phyloP scores from a whole-genome alignment of 2,329 filamentous ascomycete genomes.

The Paracoccidioides brasiliensis region DNA sequence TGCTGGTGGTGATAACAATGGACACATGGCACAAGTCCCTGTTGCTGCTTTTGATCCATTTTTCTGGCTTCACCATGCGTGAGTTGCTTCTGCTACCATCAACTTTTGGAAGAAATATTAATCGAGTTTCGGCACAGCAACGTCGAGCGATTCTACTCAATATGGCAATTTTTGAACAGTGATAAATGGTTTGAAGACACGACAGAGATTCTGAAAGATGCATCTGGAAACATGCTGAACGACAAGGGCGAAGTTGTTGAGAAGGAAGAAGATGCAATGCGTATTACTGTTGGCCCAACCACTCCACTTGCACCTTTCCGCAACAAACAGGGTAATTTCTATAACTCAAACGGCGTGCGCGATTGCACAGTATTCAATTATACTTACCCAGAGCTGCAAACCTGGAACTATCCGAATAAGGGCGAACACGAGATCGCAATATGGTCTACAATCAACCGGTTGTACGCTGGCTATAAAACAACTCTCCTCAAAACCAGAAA shows the following conservation, averaged over 20 bases:
- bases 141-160: conserved; percentile 2
- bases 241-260: background rate
- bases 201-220: background rate
- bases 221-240: background rate
- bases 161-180: conserved; percentile 2
- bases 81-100: background rate
- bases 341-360: conserved; percentile 2
- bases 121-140: background rate
- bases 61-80: conserved; percentile 58
- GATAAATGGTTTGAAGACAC: conserved; percentile 2
- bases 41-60: conserved; percentile 67
- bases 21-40: conserved; percentile 56
- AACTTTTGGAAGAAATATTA: background rate
- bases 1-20: conserved; percentile 40
- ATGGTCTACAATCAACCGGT: background rate
- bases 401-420: background rate
- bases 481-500: background rate
- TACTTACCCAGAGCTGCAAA: conserved; percentile 1
- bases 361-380: conserved; percentile 1
- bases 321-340: background rate
- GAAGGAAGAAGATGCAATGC: background rate
- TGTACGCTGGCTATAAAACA: background rate
- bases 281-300: background rate
- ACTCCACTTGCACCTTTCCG: conserved; percentile 1
- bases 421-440: background rate